A percentile compares a stretch with the other conserved stretches of the same genome.
Evolutionary conservation across 768 basidiomycete genomes (phyloP).

Genomic region (Xerocomus brunneocitrinus): DNA sequence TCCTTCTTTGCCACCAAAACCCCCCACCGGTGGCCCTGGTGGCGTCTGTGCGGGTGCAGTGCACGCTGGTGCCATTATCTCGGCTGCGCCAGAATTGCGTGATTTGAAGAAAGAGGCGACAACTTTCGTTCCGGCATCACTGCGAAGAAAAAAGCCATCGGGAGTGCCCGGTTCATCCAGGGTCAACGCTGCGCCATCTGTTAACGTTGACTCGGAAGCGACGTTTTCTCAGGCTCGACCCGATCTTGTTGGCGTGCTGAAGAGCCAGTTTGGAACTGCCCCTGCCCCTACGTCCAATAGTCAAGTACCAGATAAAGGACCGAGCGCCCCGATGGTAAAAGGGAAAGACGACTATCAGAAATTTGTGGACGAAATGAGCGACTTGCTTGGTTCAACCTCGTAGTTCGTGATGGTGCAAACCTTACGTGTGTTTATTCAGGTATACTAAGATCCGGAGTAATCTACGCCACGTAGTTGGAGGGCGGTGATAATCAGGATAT

Average conservation of each 20-base stretch:
- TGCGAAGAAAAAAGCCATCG: constrained; percentile 67
- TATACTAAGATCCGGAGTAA: neutral
- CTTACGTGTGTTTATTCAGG: neutral
- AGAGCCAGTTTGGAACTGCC: constrained; percentile 51
- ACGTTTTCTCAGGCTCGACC: constrained; percentile 44
- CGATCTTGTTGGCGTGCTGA: constrained; percentile 61
- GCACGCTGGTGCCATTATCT: constrained; percentile 60
- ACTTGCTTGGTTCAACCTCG: constrained; percentile 43
- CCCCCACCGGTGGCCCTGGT: constrained; percentile 19
- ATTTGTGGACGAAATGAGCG: constrained; percentile 72
- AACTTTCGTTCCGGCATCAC: constrained; percentile 77
- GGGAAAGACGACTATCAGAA: constrained; percentile 68
- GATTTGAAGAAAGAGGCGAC: constrained; percentile 95
- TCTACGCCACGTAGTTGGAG: neutral
- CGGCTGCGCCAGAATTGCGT: constrained; percentile 81
- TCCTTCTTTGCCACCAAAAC: constrained; percentile 44
- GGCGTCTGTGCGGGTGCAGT: constrained; percentile 43
- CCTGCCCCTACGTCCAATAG: constrained; percentile 20
- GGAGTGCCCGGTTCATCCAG: constrained; percentile 34
- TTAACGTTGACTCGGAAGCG: constrained; percentile 32
- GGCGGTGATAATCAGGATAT: neutral
- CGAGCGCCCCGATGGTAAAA: constrained; percentile 31
- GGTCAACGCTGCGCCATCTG: constrained; percentile 62
- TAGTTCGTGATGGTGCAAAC: constrained; percentile 7
- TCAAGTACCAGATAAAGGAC: constrained; percentile 14